These are phyloP conservation scores for Phylloporus arenicola DNA, from an alignment of 768 basidiomycete genomes.

Conservation along the genomic window DNA sequence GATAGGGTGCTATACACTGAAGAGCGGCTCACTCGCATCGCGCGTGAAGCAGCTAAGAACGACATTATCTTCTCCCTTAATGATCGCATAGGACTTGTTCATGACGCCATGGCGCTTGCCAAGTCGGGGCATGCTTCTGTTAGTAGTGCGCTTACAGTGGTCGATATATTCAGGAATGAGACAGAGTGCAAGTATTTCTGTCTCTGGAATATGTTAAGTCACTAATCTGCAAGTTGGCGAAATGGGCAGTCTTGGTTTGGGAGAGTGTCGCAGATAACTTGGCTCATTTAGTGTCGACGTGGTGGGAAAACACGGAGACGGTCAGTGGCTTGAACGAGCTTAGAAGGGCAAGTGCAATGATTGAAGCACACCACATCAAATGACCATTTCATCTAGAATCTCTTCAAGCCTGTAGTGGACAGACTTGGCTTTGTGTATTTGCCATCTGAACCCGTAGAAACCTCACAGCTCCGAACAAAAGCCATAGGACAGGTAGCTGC, in stretches of 20 bases:
- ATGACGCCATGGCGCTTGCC: constrained; percentile 76
- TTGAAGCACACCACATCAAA: neutral
- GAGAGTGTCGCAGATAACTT: constrained; percentile 58
- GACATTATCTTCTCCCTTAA: constrained; percentile 67
- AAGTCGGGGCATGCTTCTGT: constrained; percentile 75
- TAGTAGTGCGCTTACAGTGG: constrained; percentile 70
- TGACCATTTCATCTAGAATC: constrained; percentile 33
- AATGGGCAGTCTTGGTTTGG: constrained; percentile 71
- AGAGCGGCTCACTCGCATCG: constrained; percentile 73
- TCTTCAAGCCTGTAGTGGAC: constrained; percentile 73
- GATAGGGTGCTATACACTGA: constrained; percentile 85
- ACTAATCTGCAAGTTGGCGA: constrained; percentile 1
- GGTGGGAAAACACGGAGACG: constrained; percentile 75
- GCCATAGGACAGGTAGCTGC: constrained; percentile 57
- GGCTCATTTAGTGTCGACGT: constrained; percentile 50
- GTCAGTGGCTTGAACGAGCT: constrained; percentile 54
- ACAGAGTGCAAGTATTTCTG: constrained; percentile 56
- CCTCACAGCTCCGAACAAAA: constrained; percentile 65
- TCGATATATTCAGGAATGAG: constrained; percentile 66
- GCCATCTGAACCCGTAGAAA: constrained; percentile 60
- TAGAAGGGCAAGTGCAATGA: constrained; percentile 43
- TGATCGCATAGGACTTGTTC: constrained; percentile 85
- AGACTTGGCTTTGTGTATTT: constrained; percentile 74
- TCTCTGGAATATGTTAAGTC: neutral
- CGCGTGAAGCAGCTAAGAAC: constrained; percentile 66